These are phyloP conservation scores for Xylaria bambusicola DNA, from an alignment of 495 filamentous ascomycete species.

Conservation along the genomic window DNA sequence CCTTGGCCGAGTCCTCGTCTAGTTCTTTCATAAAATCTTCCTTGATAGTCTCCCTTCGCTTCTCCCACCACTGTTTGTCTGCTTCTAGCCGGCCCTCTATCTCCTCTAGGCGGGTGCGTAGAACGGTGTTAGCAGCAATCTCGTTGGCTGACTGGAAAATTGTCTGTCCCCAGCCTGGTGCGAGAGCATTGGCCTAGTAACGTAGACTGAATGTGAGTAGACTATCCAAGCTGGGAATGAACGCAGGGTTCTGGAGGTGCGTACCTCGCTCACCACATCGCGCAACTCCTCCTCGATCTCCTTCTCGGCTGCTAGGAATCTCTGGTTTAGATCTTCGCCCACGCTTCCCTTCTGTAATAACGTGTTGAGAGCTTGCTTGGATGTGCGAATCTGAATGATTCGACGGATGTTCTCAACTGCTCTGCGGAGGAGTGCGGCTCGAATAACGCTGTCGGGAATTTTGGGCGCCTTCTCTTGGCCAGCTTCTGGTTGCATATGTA, in stretches of 20 bases:
- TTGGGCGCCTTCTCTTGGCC: constrained; percentile 69
- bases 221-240: neutral
- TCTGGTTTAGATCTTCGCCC: constrained; percentile 94
- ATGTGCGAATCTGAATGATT: constrained; percentile 78
- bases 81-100: constrained; percentile 68
- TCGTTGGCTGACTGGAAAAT: constrained; percentile 96
- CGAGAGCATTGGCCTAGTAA: constrained; percentile 80
- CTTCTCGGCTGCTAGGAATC: constrained; percentile 87
- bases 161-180: constrained; percentile 81
- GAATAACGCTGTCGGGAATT: constrained; percentile 81
- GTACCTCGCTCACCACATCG: constrained; percentile 90
- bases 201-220: constrained; percentile 6
- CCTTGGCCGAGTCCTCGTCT: constrained; percentile 52
- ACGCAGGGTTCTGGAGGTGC: constrained; percentile 9
- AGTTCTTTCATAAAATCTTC: constrained; percentile 84
- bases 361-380: constrained; percentile 81
- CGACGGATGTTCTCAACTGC: constrained; percentile 90
- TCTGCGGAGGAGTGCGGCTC: constrained; percentile 86
- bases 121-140: constrained; percentile 70
- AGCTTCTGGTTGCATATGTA: constrained; percentile 76
- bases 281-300: constrained; percentile 95
- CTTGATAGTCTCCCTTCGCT: constrained; percentile 67
- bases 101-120: constrained; percentile 75
- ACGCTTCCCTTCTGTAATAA: constrained; percentile 88
- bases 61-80: constrained; percentile 85